A percentile compares a stretch with the other conserved stretches of the same genome.
Conservation (phyloP, 1,139 yeast genomes). For the Saccharomyces hybrid region DNA sequence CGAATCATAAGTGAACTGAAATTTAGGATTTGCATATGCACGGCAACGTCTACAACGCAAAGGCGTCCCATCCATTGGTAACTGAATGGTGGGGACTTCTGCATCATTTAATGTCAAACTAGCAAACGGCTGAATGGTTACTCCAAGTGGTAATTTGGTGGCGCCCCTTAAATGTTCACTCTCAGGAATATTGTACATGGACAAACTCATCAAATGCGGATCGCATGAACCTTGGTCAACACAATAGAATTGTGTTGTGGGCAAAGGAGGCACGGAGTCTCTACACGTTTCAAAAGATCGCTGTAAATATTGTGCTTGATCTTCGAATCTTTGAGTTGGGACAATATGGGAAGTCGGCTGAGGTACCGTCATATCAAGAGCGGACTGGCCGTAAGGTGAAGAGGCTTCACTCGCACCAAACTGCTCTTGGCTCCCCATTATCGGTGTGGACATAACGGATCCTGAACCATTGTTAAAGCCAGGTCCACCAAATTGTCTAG, state of each 20-base stretch:
- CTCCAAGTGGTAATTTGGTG: constrained; percentile 73
- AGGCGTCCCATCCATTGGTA: constrained; percentile 36
- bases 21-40: constrained; percentile 79
- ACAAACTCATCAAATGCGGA: constrained; percentile 68
- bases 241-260: constrained; percentile 63
- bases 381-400: constrained; percentile 5
- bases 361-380: constrained; percentile 8
- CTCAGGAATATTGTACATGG: constrained; percentile 81
- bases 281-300: constrained; percentile 60
- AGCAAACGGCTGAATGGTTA: constrained; percentile 82
- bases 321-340: constrained; percentile 46
- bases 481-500: background rate
- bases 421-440: constrained; percentile 3
- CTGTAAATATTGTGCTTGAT: constrained; percentile 43
- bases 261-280: constrained; percentile 72
- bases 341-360: constrained; percentile 39
- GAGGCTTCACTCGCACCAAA: constrained; percentile 10
- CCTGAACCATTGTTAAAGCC: constrained; percentile 7
- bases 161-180: constrained; percentile 62
- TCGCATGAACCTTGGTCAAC: constrained; percentile 81
- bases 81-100: constrained; percentile 7
- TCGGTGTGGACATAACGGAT: background rate
- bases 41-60: constrained; percentile 90
- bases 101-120: constrained; percentile 39
- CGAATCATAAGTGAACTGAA: constrained; percentile 59